Evolutionary conservation across 768 basidiomycete genomes (phyloP), one percentile per base, ranked within the genome.

Genomic region (Rhizopogon sp.): DNA sequence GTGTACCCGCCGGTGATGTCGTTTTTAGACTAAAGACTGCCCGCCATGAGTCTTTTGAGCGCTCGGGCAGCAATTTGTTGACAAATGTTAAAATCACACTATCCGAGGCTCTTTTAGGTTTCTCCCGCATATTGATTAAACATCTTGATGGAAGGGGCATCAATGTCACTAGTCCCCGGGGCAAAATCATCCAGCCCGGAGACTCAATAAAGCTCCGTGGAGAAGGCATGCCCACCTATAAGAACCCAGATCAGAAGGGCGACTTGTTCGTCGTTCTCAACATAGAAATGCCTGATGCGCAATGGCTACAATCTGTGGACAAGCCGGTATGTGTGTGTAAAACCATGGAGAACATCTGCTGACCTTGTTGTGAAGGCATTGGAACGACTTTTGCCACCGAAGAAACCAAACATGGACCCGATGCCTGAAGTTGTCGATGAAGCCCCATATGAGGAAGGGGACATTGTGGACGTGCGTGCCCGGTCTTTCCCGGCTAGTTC

Each of bases 61-160:
- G 92, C 39, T 85, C 87, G 10, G 88, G 88, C 51, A 83, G 83
- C 56, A 88, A 95, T 65, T 79, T 99, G 33, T 75, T 90, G 39
- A 84, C 90, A 2, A 84, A 81, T 33, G 82, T 93, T 54, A 84
- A 85, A 44, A 87, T 99, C 54, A 95, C 93, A 0, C 77, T 98
- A 29, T 95, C 94, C 9, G 96, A 99, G 71, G 91, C 94, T 3
- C 80, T 98, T 9, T 80, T 97, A 52, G 96, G 96, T n/a, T 95
- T 99, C 74, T 90, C 87, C 45, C 84, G 96, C 28, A 87, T 98
- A 58, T 72, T 97, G 22, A 74, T 99, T 55, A 90, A 87, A 6
- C 96, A 99, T 68, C 78, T 99, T 31, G 96, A 99, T 65, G 94
- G 94, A 9, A 83, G 93, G 13, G 93, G 93, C n/a, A 78, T 98